Evolutionary conservation across 1,284 basidiomycete species (phyloP), one percentile per base, ranked within the genome.

Genomic region (Irpex lacteus): DNA sequence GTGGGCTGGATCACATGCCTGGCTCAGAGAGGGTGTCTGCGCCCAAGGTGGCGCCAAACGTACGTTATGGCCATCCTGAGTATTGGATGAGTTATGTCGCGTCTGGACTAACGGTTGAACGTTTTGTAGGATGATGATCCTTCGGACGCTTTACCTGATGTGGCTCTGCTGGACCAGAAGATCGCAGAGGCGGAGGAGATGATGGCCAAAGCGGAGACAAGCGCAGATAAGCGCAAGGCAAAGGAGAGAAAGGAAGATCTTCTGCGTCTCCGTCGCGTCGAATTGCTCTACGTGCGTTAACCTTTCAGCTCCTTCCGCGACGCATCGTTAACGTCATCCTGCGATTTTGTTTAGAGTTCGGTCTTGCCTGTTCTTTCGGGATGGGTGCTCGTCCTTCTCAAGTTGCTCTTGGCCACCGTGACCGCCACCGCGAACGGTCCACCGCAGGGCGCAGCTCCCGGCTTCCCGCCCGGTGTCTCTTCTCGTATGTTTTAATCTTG

Each of bases 281-380:
- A 98, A 74, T 83, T 92, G 65, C 90, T 98, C 70, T 98, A 98
- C 78, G 96, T 95, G 73, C 78, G 93, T 70, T n/a, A n/a, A n/a
- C n/a, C n/a, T n/a, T 3, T 56, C 21, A 60, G 15, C 52, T 36
- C 38, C 40, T 9, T 38, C 36, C 40, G 36, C 55, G 15, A 19
- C 8, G 36, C 4, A 8, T 8, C 26, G 8, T 38, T 44, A 26
- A 21, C 61, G 38, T 18, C 40, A 18, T 32, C 11, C 26, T 62
- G 38, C 54, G 56, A 15, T 58, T 59, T 26, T 26, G 49, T 56
- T 56, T 70, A 93, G 91, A 85, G 85, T 71, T 84, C 91, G 19
- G 90, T 92, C 36, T 81, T 98, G 44, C 92, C 95, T 1, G 86
- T 90, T 8, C 77, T 97, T 62, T 91, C 92, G 50, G 91, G 89